Percentiles rank a stretch among this genome's conserved stretches.
phyloP scores from a whole-genome alignment of 305 asterid genomes.

The Ajuga reptans region DNA sequence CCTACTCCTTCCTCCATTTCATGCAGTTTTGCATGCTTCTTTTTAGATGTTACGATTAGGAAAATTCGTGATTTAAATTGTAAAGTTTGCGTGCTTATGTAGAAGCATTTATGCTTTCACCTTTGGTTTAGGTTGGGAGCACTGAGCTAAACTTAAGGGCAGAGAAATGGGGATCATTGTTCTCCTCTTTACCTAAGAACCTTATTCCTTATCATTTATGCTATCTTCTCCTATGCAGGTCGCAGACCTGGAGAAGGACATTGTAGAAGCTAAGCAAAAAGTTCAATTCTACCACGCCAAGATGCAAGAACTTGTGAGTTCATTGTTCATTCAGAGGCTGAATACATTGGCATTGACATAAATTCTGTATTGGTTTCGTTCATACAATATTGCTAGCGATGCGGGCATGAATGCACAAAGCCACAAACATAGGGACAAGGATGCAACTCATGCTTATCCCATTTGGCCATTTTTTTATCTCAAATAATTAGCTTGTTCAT shows the following conservation, averaged over 20 bases:
- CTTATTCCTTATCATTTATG: conserved; percentile 4
- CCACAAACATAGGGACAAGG: background rate
- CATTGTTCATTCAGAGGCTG: conserved; percentile 13
- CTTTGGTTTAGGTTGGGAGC: background rate
- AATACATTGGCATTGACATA: conserved; percentile 1
- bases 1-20: background rate
- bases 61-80: background rate
- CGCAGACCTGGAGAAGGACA: conserved; percentile 87
- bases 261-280: conserved; percentile 76
- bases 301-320: conserved; percentile 98
- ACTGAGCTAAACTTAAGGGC: background rate
- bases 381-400: background rate
- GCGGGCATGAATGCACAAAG: background rate
- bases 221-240: conserved; percentile 50
- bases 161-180: background rate
- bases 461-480: background rate
- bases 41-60: conserved; percentile 9
- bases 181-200: conserved; percentile 10
- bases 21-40: background rate
- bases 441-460: background rate
- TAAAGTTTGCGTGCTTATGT: background rate
- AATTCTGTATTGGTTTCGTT: background rate
- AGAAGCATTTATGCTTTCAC: background rate
- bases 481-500: background rate
- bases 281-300: conserved; percentile 73